Conservation (phyloP, 208 protist genomes). For the Borovskyia barvae region DNA sequence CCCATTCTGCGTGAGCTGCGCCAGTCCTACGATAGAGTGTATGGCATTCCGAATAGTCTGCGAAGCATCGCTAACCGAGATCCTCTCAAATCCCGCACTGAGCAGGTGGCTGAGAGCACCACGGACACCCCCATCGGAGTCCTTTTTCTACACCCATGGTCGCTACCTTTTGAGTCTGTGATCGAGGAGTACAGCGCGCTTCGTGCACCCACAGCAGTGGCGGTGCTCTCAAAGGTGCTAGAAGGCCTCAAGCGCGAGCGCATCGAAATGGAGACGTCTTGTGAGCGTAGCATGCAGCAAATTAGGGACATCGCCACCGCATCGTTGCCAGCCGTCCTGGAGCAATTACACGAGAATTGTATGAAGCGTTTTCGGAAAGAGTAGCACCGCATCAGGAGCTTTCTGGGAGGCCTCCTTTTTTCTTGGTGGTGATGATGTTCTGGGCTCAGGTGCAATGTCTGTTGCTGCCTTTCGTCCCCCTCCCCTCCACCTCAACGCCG, state of each 20-base stretch:
- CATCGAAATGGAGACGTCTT: conserved; percentile 28
- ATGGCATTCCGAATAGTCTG: not conserved
- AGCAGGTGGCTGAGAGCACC: not conserved
- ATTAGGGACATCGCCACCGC: conserved; percentile 28
- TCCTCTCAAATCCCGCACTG: too few species aligned
- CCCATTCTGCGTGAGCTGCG: conserved; percentile 18
- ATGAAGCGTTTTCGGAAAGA: conserved; percentile 27
- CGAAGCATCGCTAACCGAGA: too few species aligned
- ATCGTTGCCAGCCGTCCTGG: conserved; percentile 29
- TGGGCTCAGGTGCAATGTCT: too few species aligned
- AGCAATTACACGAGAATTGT: conserved; percentile 34
- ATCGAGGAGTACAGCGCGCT: conserved; percentile 29
- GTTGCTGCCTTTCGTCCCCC: too few species aligned
- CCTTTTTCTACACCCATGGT: conserved; percentile 16
- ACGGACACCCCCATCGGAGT: not conserved
- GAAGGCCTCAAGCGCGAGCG: conserved; percentile 51
- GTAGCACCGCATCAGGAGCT: too few species aligned
- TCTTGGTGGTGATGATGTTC: not conserved
- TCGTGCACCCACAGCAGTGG: conserved; percentile 18
- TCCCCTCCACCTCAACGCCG: too few species aligned
- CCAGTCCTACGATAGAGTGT: not conserved
- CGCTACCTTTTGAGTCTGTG: conserved; percentile 27
- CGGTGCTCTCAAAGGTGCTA: conserved; percentile 33
- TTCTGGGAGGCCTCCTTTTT: not conserved
- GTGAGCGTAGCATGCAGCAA: conserved; percentile 29